phyloP scores from a whole-genome alignment of 331 rosid species.

The Stylosanthes scabra region DNA sequence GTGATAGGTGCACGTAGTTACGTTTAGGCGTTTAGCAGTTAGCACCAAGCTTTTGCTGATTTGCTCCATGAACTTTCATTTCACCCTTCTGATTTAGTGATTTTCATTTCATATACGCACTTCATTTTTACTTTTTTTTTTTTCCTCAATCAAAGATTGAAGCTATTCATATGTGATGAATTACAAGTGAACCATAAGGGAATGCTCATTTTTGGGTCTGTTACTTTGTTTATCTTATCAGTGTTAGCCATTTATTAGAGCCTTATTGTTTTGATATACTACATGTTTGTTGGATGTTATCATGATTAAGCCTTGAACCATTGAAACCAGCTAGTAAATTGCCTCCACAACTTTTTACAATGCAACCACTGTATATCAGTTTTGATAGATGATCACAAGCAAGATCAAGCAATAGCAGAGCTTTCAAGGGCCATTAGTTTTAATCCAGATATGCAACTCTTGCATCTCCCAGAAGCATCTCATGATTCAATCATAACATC shows the following conservation, averaged over 20 bases:
- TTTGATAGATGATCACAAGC: conserved; percentile 93
- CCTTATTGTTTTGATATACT: conserved; percentile 1
- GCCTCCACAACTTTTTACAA: conserved; percentile 38
- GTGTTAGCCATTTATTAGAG: neutral
- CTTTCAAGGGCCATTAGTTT: conserved; percentile 77
- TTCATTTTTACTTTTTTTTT: neutral
- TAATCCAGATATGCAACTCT: conserved; percentile 81
- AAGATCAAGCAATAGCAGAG: conserved; percentile 81
- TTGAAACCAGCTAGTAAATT: neutral
- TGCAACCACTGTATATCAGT: conserved; percentile 58
- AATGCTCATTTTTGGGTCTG: conserved; percentile 20
- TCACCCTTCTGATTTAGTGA: neutral
- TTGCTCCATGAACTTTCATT: neutral
- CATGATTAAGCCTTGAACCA: conserved; percentile 15
- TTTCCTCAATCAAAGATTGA: too few relatives aligned
- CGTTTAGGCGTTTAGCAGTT: too few relatives aligned
- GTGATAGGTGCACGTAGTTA: conserved; percentile 3
- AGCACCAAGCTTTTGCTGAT: neutral
- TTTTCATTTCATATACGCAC: neutral
- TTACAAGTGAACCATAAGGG: too few relatives aligned
- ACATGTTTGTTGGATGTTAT: conserved; percentile 11
- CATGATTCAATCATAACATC: conserved; percentile 40
- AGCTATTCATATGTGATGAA: too few relatives aligned
- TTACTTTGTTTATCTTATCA: conserved; percentile 18
- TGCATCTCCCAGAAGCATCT: conserved; percentile 93